Percentiles rank a stretch among this genome's conserved stretches.
Evolutionary conservation across 169 alveolate genomes (phyloP).

Genomic region (Eimeria tenella): DNA sequence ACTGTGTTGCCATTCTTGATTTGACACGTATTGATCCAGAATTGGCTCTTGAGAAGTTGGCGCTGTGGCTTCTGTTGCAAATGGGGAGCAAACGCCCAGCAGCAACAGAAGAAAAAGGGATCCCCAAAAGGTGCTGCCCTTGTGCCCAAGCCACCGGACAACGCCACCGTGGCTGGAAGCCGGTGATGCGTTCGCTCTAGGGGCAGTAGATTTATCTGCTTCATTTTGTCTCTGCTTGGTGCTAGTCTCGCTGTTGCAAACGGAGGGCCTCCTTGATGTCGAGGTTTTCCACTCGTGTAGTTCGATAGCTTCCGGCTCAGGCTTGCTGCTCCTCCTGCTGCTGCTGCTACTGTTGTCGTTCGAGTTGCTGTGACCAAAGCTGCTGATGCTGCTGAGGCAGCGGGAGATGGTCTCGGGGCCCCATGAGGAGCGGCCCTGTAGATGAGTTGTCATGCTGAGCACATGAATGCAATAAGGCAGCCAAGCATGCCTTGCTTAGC

Average conservation of each 20-base stretch:
- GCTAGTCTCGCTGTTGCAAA: neutral
- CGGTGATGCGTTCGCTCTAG: neutral
- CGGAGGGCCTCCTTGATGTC: neutral
- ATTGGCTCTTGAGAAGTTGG: neutral
- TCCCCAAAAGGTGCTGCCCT: slow-evolving; percentile 19
- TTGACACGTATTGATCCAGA: neutral
- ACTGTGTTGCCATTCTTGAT: neutral
- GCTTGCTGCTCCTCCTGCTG: slow-evolving; percentile 9
- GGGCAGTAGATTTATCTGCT: neutral
- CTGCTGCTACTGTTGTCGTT: neutral
- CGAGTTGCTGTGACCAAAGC: neutral
- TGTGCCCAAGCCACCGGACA: slow-evolving; percentile 2
- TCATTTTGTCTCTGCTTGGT: neutral
- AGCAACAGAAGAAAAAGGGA: slow-evolving; percentile 25
- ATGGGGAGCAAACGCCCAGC: neutral
- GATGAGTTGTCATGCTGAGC: slow-evolving; percentile 46
- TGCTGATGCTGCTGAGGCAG: neutral
- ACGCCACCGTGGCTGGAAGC: slow-evolving; percentile 6
- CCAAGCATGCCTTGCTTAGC: neutral
- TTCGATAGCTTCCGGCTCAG: slow-evolving; percentile 37
- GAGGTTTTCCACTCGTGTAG: slow-evolving; percentile 43
- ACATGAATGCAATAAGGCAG: slow-evolving; percentile 28
- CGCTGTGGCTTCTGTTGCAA: slow-evolving; percentile 12
- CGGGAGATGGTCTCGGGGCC: slow-evolving; percentile 41
- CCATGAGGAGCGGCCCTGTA: slow-evolving; percentile 53